Percentiles rank a stretch among this genome's conserved stretches.
phyloP scores from a whole-genome alignment of 2,329 filamentous ascomycete species.

The Xylariaceae sp. region DNA sequence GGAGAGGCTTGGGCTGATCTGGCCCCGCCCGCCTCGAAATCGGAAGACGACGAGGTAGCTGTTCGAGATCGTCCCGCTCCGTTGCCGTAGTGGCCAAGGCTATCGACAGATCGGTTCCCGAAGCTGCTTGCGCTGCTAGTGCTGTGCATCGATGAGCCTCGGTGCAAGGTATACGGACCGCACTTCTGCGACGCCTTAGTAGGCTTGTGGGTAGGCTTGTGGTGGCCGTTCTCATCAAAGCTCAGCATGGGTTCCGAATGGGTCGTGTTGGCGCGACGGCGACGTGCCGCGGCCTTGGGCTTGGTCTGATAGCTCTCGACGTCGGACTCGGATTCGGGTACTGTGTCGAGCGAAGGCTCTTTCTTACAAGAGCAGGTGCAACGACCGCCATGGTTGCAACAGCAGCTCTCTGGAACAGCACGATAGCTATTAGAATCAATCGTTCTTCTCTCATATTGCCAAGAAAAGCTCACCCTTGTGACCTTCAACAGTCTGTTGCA shows the following conservation, averaged over 20 bases:
- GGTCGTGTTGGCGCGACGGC: conserved; percentile 57
- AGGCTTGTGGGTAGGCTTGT: conserved; percentile 59
- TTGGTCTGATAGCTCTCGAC: conserved; percentile 35
- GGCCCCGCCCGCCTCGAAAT: conserved; percentile 47
- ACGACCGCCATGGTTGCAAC: conserved; percentile 64
- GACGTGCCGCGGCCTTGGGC: conserved; percentile 40
- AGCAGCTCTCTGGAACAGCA: conserved; percentile 54
- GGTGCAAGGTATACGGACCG: conserved; percentile 57
- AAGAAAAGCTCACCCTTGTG: conserved; percentile 49
- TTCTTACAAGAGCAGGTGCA: conserved; percentile 64
- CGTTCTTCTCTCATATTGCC: background rate
- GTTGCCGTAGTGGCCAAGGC: conserved; percentile 36
- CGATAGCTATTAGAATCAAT: conserved; percentile 23
- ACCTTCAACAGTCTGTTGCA: conserved; percentile 53
- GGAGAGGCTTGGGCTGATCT: conserved; percentile 62
- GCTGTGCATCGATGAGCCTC: conserved; percentile 55
- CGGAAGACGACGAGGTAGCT: conserved; percentile 32
- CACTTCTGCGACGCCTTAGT: conserved; percentile 57
- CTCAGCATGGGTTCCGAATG: conserved; percentile 56
- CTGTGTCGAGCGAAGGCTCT: conserved; percentile 56
- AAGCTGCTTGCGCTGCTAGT: conserved; percentile 37
- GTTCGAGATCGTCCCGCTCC: conserved; percentile 31
- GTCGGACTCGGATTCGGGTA: conserved; percentile 61
- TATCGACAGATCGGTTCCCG: conserved; percentile 42
- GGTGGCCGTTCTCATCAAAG: conserved; percentile 61